phyloP scores from a whole-genome alignment of 768 basidiomycete species.

The Hortiboletus campestris region DNA sequence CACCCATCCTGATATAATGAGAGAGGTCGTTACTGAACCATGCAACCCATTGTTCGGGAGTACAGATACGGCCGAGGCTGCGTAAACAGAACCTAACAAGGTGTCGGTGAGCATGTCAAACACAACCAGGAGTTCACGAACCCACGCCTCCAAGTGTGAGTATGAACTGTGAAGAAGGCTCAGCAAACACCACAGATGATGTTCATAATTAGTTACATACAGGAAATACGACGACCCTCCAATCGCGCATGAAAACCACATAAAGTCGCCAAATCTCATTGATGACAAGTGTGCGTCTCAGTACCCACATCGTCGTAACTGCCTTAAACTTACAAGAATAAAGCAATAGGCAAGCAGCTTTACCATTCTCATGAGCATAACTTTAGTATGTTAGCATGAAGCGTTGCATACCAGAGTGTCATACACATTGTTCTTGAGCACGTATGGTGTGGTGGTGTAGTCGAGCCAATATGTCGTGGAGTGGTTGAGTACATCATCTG shows the following conservation, averaged over 20 bases:
- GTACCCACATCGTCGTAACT: neutral
- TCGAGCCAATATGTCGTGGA: slow-evolving; percentile 3
- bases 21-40: neutral
- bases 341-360: neutral
- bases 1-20: neutral
- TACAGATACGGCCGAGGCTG: neutral
- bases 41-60: neutral
- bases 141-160: neutral
- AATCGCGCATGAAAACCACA: neutral
- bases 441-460: no score
- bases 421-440: neutral
- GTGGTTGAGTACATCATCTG: neutral
- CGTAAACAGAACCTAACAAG: neutral
- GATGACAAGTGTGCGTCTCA: neutral
- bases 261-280: no score
- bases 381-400: no score
- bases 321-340: neutral
- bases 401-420: neutral
- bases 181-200: neutral
- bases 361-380: neutral
- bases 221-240: slow-evolving; percentile 2
- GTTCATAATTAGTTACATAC: neutral
- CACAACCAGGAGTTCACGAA: neutral
- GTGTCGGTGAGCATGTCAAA: neutral
- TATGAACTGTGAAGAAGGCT: neutral